Evolutionary conservation across 2,329 filamentous ascomycete genomes (phyloP).

Genomic region (Fusarium praegraminearum): DNA sequence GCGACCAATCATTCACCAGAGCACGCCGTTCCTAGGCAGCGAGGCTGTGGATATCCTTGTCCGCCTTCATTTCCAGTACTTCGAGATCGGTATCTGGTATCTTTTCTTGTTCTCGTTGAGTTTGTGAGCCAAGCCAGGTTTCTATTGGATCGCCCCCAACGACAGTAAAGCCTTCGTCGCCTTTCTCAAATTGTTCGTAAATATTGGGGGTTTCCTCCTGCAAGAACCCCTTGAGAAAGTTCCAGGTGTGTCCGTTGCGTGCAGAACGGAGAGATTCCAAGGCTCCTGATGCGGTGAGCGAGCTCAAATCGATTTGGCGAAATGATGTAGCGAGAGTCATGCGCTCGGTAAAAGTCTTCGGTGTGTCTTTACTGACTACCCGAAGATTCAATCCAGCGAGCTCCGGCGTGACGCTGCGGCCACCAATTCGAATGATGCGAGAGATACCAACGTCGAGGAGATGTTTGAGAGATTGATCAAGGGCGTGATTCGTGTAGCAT

Average conservation of each 20-base stretch:
- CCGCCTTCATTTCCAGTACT: background rate
- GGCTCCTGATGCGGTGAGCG: no score
- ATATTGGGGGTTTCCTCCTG: background rate
- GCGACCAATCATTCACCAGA: background rate
- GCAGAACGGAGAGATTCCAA: background rate
- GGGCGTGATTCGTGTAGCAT: conserved; percentile 61
- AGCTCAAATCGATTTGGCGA: no score
- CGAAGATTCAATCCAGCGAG: conserved; percentile 21
- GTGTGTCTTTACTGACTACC: background rate
- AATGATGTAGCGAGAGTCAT: no score
- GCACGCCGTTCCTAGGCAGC: background rate
- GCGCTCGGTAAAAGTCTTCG: background rate
- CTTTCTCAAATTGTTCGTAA: background rate
- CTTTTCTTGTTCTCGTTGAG: no score
- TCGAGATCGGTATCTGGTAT: background rate
- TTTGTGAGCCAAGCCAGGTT: background rate
- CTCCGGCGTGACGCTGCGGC: conserved; percentile 15
- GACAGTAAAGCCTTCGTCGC: background rate
- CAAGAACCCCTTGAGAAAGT: background rate
- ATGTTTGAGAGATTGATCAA: conserved; percentile 69
- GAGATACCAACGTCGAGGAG: conserved; percentile 59
- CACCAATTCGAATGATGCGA: conserved; percentile 69
- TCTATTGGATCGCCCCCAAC: background rate
- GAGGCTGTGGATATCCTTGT: background rate
- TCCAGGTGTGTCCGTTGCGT: background rate